Base-by-base conservation (phyloP, 2,329 filamentous ascomycete species). In the Seiridium unicorne region DNA sequence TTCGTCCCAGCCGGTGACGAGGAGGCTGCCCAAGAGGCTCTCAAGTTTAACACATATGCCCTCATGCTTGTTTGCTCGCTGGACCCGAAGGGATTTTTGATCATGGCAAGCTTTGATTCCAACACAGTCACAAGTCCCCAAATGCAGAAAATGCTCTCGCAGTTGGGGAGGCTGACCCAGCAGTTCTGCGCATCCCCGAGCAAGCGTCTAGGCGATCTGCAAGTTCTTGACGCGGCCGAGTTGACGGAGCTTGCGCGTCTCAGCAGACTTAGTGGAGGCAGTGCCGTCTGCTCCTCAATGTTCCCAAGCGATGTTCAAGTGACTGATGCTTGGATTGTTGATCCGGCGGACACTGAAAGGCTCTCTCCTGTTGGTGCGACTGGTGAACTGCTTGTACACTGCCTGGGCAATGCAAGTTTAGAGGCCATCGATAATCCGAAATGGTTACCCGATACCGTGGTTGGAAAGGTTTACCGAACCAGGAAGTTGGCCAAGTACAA, bases 51-150 rank as follows among this genome's bases (percentile, higher is more conserved):
- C 69, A 82, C 79, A 0, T 88, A 89, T 67, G 81, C 85, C 1
- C 79, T 90, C 38, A 89, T 89, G 77, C 73, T 89, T 26, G 86
- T 89, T 47, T 89, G 86, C 69, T 86, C 83, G 3, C 73, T 89
- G 5, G 81, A 84, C 42, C 76, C 80, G 2, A 76, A 79, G 61
- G 80, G 82, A 1, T 84, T 89, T 67, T 71, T 82, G 13, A 76
- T 87, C 59, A 87, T 86, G 75, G 85, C 86, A 0, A 87, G 86
- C 65, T 89, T 89, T 65, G 86, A 90, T 66, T 85, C 85, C 31
- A 81, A 82, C n/a, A 80, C 82, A 0, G 81, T 89, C 18, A 75
- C 76, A 18, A 76, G 74, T 38, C 72, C 74, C 32, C 77, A 81
- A 18, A 84, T 88, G 73, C 74, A 86, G 65, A 76, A 77, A 38